A percentile compares a stretch with the other conserved stretches of the same genome.
These are phyloP conservation scores for Kwoniella dendrophila DNA, from an alignment of 768 basidiomycete species.

Conservation along the genomic window DNA sequence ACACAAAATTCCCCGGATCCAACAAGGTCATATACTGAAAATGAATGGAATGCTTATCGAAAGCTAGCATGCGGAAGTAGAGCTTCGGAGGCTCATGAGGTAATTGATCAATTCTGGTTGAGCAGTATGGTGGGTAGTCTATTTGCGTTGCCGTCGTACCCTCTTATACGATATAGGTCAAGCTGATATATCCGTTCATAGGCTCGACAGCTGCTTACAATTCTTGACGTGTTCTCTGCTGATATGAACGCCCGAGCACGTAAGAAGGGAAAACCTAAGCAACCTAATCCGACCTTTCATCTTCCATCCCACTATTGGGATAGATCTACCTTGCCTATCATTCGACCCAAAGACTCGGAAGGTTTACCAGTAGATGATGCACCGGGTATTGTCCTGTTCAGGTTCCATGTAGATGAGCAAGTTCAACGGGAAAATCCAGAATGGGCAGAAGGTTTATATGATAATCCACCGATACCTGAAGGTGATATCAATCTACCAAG, in stretches of 20 bases:
- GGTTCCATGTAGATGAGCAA: slow-evolving; percentile 46
- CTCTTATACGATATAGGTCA: background rate
- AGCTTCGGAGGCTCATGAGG: slow-evolving; percentile 40
- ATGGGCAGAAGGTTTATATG: slow-evolving; percentile 47
- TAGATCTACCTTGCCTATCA: slow-evolving; percentile 29
- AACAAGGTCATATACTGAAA: slow-evolving; percentile 38
- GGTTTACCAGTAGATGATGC: slow-evolving; percentile 40
- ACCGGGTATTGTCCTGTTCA: slow-evolving; percentile 44
- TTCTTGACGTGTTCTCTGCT: slow-evolving; percentile 40
- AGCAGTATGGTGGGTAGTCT: slow-evolving; percentile 34
- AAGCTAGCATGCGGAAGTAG: slow-evolving; percentile 25
- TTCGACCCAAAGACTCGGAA: slow-evolving; percentile 37
- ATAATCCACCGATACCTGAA: slow-evolving; percentile 45
- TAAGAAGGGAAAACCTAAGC: slow-evolving; percentile 45
- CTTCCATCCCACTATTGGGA: slow-evolving; percentile 44
- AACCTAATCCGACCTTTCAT: slow-evolving; percentile 44
- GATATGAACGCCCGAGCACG: slow-evolving; percentile 32
- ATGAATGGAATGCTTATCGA: slow-evolving; percentile 49
- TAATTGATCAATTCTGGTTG: slow-evolving; percentile 46
- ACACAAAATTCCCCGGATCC: slow-evolving; percentile 46
- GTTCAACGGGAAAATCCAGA: slow-evolving; percentile 37
- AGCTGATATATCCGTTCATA: slow-evolving; percentile 9
- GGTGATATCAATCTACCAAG: slow-evolving; percentile 26
- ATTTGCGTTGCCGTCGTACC: background rate
- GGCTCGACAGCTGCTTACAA: slow-evolving; percentile 38